Evolutionary conservation across 768 basidiomycete genomes (phyloP).

Genomic region (Candolleomyces eurysporus): DNA sequence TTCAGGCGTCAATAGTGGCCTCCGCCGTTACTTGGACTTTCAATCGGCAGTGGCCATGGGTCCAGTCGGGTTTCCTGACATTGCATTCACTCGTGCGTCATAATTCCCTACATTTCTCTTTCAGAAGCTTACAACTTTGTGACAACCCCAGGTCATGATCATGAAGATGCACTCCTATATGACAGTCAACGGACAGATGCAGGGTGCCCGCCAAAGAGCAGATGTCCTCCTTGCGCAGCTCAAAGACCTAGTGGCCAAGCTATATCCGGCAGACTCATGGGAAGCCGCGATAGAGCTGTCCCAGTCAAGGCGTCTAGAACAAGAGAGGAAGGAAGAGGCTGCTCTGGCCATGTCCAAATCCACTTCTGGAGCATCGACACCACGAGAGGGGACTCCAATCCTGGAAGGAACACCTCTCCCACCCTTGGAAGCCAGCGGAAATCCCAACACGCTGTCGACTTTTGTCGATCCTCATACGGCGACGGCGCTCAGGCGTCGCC

Average conservation of each 20-base stretch:
- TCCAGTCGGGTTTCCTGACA: conserved; percentile 89
- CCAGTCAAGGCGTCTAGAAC: background rate
- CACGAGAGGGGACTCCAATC: background rate
- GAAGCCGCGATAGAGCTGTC: background rate
- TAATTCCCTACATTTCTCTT: background rate
- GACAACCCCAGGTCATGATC: conserved; percentile 60
- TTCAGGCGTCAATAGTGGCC: conserved; percentile 73
- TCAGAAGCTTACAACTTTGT: background rate
- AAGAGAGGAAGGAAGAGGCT: background rate
- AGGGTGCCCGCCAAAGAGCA: conserved; percentile 48
- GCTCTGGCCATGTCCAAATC: background rate
- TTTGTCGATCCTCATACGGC: background rate
- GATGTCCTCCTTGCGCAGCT: conserved; percentile 42
- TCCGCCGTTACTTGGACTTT: conserved; percentile 87
- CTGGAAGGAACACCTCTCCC: background rate
- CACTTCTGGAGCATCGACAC: background rate
- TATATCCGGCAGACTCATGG: background rate
- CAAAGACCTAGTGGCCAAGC: conserved; percentile 21
- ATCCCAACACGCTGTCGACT: background rate
- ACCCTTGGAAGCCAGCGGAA: background rate
- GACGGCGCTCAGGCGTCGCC: background rate
- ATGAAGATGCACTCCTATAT: conserved; percentile 98
- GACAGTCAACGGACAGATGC: conserved; percentile 82
- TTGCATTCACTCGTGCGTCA: conserved; percentile 73
- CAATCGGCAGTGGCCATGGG: conserved; percentile 94